Evolutionary conservation across 441 rosid genomes (phyloP).

Genomic region (Melastoma candidum): DNA sequence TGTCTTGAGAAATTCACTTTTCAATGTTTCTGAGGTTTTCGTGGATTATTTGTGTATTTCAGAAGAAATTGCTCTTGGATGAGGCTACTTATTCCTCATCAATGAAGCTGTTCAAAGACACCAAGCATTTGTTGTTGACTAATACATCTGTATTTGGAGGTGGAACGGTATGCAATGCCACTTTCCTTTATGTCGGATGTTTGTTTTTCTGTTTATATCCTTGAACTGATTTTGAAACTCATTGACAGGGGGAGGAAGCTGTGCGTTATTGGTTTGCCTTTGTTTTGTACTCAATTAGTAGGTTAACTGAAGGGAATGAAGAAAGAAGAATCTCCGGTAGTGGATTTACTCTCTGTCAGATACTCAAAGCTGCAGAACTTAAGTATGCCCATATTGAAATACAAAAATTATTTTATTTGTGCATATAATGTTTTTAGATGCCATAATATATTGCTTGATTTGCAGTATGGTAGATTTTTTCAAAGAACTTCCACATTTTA

Average conservation of each 20-base stretch:
- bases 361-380: constrained; percentile 58
- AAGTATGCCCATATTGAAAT: constrained; percentile 39
- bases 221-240: constrained; percentile 10
- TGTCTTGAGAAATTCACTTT: too few relatives aligned
- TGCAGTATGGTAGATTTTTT: constrained; percentile 75
- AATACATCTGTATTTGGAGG: constrained; percentile 48
- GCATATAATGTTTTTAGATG: constrained; percentile 1
- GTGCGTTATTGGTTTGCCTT: constrained; percentile 86
- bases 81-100: constrained; percentile 36
- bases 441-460: constrained; percentile 8
- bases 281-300: constrained; percentile 52
- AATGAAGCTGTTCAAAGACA: constrained; percentile 56
- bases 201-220: not conserved
- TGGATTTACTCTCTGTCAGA: constrained; percentile 54
- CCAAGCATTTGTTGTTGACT: constrained; percentile 48
- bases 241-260: constrained; percentile 64
- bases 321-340: constrained; percentile 21
- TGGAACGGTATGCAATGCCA: constrained; percentile 44
- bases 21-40: not conserved
- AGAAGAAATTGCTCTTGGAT: constrained; percentile 53
- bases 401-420: not conserved
- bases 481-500: constrained; percentile 78
- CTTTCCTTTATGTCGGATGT: not conserved
- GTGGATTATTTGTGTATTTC: constrained; percentile 14
- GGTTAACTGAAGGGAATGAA: constrained; percentile 38